A percentile compares a stretch with the other conserved stretches of the same genome.
phyloP scores from a whole-genome alignment of 1,284 basidiomycete species.

The Pyrrhoderma noxium region DNA sequence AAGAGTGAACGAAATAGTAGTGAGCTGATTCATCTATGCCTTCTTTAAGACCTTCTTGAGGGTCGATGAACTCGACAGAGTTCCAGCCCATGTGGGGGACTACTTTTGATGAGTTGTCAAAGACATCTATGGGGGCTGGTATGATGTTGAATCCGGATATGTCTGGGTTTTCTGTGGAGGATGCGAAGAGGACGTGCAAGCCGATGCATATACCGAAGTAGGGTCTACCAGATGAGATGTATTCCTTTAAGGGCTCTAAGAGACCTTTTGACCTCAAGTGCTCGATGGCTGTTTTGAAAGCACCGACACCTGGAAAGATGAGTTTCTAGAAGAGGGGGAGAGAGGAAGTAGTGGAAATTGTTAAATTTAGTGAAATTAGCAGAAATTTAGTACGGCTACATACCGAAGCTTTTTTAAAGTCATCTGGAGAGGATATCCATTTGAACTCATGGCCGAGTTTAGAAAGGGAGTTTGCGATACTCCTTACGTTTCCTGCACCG shows the following conservation, averaged over 20 bases:
- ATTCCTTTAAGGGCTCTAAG: slow-evolving; percentile 73
- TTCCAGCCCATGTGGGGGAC: slow-evolving; percentile 99
- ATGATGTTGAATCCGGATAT: slow-evolving; percentile 67
- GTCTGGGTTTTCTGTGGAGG: slow-evolving; percentile 67
- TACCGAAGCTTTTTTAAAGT: slow-evolving; percentile 87
- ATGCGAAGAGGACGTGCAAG: slow-evolving; percentile 90
- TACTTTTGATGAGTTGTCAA: slow-evolving; percentile 65
- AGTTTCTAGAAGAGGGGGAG: slow-evolving; percentile 57
- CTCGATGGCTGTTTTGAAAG: slow-evolving; percentile 84
- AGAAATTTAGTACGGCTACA: slow-evolving; percentile 31
- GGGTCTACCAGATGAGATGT: slow-evolving; percentile 85
- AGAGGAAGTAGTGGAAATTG: slow-evolving; percentile 16
- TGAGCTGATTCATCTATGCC: slow-evolving; percentile 45
- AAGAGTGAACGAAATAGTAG: slow-evolving; percentile 99
- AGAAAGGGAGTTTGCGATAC: slow-evolving; percentile 87
- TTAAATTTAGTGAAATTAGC: neutral
- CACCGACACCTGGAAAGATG: slow-evolving; percentile 97
- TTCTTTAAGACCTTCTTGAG: slow-evolving; percentile 35
- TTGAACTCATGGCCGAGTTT: slow-evolving; percentile 85
- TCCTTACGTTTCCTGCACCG: slow-evolving; percentile 92
- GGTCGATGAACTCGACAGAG: slow-evolving; percentile 50
- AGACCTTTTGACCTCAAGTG: slow-evolving; percentile 73
- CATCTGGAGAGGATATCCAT: slow-evolving; percentile 82
- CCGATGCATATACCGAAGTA: slow-evolving; percentile 99
- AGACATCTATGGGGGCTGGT: slow-evolving; percentile 62